These are phyloP conservation scores for Cystofilobasidium bisporidii DNA, from an alignment of 768 basidiomycete genomes.

Conservation along the genomic window DNA sequence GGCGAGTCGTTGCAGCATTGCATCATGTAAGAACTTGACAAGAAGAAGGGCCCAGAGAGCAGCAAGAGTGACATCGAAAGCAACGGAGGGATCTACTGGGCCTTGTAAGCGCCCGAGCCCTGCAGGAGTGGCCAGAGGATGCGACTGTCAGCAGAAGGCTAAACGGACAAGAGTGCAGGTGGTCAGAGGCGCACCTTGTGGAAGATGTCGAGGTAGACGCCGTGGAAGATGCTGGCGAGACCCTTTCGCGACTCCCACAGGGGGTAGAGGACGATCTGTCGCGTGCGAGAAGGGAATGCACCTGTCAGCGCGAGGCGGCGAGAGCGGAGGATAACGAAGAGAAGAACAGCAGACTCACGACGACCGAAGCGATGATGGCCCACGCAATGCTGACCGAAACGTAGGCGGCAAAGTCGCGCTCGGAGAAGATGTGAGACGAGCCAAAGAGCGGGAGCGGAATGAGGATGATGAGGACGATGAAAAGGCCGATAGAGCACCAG, in stretches of 20 bases:
- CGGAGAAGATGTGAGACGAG: constrained; percentile 48
- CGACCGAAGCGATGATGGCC: constrained; percentile 64
- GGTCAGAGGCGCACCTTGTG: constrained; percentile 10
- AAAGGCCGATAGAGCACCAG: constrained; percentile 59
- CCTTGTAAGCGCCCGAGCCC: neutral
- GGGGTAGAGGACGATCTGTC: constrained; percentile 61
- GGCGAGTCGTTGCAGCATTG: neutral
- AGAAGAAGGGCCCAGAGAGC: neutral
- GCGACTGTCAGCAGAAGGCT: neutral
- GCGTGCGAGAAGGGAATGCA: neutral
- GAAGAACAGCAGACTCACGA: constrained; percentile 48
- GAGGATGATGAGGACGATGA: constrained; percentile 41
- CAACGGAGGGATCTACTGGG: no score
- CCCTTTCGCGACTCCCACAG: constrained; percentile 72
- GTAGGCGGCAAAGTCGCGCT: constrained; percentile 50
- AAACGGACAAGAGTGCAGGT: neutral
- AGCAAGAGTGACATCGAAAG: neutral
- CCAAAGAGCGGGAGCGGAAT: constrained; percentile 83
- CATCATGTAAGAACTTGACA: neutral
- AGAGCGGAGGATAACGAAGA: neutral
- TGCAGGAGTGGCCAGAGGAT: neutral
- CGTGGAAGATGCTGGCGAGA: constrained; percentile 50
- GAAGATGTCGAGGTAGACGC: constrained; percentile 43
- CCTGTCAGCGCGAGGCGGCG: no score
- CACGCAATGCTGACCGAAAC: constrained; percentile 71